Evolutionary conservation across 2,329 filamentous ascomycete species (phyloP), one percentile per base, ranked within the genome.

Genomic region (Ramularia collo-cygni): DNA sequence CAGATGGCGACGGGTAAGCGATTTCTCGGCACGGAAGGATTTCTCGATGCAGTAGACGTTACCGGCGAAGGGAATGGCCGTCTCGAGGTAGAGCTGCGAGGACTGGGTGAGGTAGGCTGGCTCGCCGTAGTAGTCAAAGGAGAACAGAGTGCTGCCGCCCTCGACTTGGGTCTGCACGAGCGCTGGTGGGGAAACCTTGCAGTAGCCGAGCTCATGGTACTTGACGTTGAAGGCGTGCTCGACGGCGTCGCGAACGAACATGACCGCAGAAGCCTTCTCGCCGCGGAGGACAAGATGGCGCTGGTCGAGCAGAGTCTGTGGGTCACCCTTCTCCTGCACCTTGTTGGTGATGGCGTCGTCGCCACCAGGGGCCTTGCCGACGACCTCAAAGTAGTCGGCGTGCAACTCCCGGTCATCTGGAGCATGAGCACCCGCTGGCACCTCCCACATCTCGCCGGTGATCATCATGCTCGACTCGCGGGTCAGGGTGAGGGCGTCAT

Each of bases 1-100:
- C 56, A 98, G 69, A 64, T 98, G 92, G 58, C 92, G 85, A 47
- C 92, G 84, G 35, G 92, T 98, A 42, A 96, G 74, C 5, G 83
- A 90, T 70, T 95, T 95, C 68, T 98, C 92, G 10, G 92, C 92
- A 47, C 92, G 89, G 81, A 98, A 98, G 2, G 90, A 96, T 65
- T 95, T 95, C 66, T 95, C 89, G 57, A 98, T 90, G 63, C 90
- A 96, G 76, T 93, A 98, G 38, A 95, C 88, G 62, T 95, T 86
- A 54, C 92, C 92, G 57, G 96, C 75, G 37, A 83, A 86, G 8
- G 90, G 87, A 21, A 98, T 72, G 51, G 83, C 87, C 21, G 92
- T 98, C 73, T 98, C 92, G 43, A 98, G 83, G 68, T 98, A 98
- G 38, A 98, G 79, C 67, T 98, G 92, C 24, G 86, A 94, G 3